Conservation (phyloP, 2,329 filamentous ascomycete species). For the Penicillium sp. region DNA sequence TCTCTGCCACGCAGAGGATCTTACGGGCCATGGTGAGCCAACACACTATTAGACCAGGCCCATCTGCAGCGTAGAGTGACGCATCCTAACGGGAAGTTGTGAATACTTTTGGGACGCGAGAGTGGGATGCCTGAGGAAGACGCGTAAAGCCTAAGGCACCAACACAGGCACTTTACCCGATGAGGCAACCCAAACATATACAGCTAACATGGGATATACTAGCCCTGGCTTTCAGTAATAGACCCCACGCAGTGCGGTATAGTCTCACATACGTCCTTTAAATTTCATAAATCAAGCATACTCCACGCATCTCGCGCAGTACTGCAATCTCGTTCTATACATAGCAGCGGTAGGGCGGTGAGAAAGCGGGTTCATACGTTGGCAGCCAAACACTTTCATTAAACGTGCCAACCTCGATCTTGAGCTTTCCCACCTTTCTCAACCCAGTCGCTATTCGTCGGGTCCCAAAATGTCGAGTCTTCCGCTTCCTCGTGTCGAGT, state of each 20-base stretch:
- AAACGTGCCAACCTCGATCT: constrained; percentile 5
- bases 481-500: constrained; percentile 59
- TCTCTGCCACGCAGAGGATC: constrained; percentile 74
- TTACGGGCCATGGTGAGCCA: constrained; percentile 43
- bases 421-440: constrained; percentile 8
- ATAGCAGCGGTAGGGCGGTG: too few species aligned
- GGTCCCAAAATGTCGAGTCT: constrained; percentile 53
- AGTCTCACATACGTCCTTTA: too few species aligned
- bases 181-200: constrained; percentile 18
- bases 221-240: too few species aligned
- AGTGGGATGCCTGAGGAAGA: constrained; percentile 9
- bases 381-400: too few species aligned
- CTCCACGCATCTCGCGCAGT: too few species aligned
- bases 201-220: too few species aligned
- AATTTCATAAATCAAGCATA: too few species aligned
- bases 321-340: too few species aligned
- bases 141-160: constrained; percentile 11
- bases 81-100: constrained; percentile 6
- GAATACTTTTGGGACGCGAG: constrained; percentile 20
- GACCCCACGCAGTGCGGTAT: too few species aligned
- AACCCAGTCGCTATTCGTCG: background rate
- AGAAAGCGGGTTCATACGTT: too few species aligned
- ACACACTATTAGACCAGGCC: constrained; percentile 6
- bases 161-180: constrained; percentile 10
- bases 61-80: constrained; percentile 3